Percentiles rank a stretch among this genome's conserved stretches.
Conservation (phyloP, 164 flowering plant species). For the Umbilicus rupestris region DNA sequence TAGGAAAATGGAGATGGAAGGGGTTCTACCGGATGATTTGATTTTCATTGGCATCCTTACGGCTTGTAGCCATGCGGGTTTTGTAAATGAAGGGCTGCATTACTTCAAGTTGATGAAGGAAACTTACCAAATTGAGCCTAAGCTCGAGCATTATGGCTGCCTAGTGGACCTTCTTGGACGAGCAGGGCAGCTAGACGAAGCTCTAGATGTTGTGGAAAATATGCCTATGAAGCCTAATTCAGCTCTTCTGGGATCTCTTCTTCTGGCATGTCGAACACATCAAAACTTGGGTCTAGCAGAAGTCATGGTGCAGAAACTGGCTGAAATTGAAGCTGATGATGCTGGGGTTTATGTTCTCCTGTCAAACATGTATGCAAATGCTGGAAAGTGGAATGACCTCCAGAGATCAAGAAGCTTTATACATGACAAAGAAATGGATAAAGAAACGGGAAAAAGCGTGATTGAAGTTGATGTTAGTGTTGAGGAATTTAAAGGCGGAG, state of each 20-base stretch:
- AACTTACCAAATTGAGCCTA: constrained; percentile 18
- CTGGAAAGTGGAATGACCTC: constrained; percentile 11
- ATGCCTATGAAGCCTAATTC: constrained; percentile 17
- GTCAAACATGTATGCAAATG: constrained; percentile 15
- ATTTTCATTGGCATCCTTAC: constrained; percentile 24
- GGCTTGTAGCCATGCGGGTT: constrained; percentile 32
- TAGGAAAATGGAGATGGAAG: constrained; percentile 17
- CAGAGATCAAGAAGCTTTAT: constrained; percentile 9
- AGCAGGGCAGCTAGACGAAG: constrained; percentile 16
- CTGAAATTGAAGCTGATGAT: constrained; percentile 13
- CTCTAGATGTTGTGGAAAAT: constrained; percentile 11
- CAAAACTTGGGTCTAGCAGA: constrained; percentile 9
- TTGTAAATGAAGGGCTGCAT: constrained; percentile 20
- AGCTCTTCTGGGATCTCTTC: constrained; percentile 14
- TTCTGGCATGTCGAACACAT: constrained; percentile 9
- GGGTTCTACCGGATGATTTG: constrained; percentile 24
- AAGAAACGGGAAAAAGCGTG: constrained; percentile 14
- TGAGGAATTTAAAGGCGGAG: constrained; percentile 26
- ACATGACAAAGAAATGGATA: constrained; percentile 12
- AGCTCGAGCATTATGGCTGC: constrained; percentile 34
- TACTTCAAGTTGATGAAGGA: constrained; percentile 18
- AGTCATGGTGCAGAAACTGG: constrained; percentile 7
- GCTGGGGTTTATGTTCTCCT: constrained; percentile 15
- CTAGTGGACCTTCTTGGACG: constrained; percentile 33
- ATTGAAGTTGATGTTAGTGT: constrained; percentile 13